These are phyloP conservation scores for Fusarium sterilihyphosum DNA, from an alignment of 2,329 filamentous ascomycete genomes.

Conservation along the genomic window DNA sequence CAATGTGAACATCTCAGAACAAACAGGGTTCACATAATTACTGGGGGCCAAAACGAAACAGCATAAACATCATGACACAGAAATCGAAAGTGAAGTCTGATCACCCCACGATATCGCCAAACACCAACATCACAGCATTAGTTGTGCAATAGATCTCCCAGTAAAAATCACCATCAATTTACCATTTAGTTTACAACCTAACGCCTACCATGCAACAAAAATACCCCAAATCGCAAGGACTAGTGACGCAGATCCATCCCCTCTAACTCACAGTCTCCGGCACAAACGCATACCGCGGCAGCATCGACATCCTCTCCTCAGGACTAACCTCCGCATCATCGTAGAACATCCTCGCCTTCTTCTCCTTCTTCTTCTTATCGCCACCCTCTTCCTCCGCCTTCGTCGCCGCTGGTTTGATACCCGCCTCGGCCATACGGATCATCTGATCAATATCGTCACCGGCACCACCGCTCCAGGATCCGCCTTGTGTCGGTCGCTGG, in stretches of 20 bases:
- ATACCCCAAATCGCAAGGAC: constrained; percentile 18
- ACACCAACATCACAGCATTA: background rate
- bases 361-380: constrained; percentile 75
- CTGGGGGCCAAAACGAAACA: background rate
- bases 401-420: constrained; percentile 59
- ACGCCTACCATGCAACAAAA: constrained; percentile 42
- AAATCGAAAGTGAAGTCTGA: fast-evolving
- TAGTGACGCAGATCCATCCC: background rate
- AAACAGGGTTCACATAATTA: background rate
- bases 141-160: background rate
- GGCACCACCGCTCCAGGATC: constrained; percentile 44
- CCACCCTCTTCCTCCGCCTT: constrained; percentile 52
- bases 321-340: constrained; percentile 82
- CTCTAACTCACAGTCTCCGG: constrained; percentile 40
- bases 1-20: background rate
- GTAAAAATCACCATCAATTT: constrained; percentile 36
- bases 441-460: constrained; percentile 73
- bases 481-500: constrained; percentile 54
- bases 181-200: constrained; percentile 40
- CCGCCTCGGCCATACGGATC: constrained; percentile 72
- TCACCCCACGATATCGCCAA: background rate
- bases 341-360: constrained; percentile 80
- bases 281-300: constrained; percentile 77
- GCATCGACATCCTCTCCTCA: constrained; percentile 86
- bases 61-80: background rate